Percentiles rank a stretch among this genome's conserved stretches.
These are phyloP conservation scores for Nakaseomyces kungkrabaensis DNA, from an alignment of 1,139 yeast species.

Conservation along the genomic window DNA sequence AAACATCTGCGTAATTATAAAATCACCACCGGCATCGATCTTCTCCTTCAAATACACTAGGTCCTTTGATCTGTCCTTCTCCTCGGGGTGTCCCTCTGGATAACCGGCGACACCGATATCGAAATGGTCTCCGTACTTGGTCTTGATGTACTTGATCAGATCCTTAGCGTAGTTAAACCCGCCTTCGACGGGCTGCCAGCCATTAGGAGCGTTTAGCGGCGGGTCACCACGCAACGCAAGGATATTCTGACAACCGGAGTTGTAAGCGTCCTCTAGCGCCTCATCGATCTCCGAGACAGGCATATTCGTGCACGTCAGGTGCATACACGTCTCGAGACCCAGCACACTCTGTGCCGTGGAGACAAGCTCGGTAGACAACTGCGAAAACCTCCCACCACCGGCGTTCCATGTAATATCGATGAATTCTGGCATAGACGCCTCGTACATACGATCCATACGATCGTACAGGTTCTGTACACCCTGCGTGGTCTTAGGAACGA, in stretches of 20 bases:
- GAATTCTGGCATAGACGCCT: conserved; percentile 71
- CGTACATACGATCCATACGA: conserved; percentile 96
- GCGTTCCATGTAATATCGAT: conserved; percentile 98
- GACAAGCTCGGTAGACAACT: conserved; percentile 77
- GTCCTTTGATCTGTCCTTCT: conserved; percentile 40
- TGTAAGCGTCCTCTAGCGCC: conserved; percentile 77
- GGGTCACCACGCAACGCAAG: conserved; percentile 84
- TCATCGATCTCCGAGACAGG: conserved; percentile 68
- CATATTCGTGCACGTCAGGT: conserved; percentile 95
- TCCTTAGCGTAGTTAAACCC: conserved; percentile 69
- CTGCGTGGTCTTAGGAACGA: conserved; percentile 95
- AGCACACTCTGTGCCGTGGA: conserved; percentile 85
- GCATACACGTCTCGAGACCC: conserved; percentile 97
- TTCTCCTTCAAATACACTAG: conserved; percentile 70
- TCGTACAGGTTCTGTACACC: conserved; percentile 95
- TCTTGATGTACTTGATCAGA: conserved; percentile 45
- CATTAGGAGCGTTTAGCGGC: conserved; percentile 43
- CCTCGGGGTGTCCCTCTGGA: conserved; percentile 79
- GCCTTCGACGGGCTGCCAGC: conserved; percentile 45
- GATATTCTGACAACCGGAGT: conserved; percentile 90
- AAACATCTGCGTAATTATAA: conserved; percentile 86
- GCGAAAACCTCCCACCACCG: conserved; percentile 70
- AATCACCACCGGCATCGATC: conserved; percentile 87
- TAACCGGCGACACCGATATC: conserved; percentile 70
- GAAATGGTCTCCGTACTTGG: conserved; percentile 51